phyloP scores from a whole-genome alignment of 1,139 yeast species.

The Zygosaccharomyces sapae region DNA sequence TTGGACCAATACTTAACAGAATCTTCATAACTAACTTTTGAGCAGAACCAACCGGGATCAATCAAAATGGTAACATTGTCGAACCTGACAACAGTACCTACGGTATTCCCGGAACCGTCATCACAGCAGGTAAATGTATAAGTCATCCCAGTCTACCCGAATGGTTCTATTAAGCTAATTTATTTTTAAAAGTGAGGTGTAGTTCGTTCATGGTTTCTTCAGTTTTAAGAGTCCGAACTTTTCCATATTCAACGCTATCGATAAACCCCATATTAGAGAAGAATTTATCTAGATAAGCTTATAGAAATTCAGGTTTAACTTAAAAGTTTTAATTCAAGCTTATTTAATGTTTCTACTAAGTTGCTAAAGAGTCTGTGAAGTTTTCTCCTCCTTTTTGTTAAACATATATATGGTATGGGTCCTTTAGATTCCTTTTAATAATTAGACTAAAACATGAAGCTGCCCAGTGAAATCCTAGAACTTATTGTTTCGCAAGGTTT shows the following conservation, averaged over 20 bases:
- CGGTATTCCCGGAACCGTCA: conserved; percentile 31
- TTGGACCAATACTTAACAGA: conserved; percentile 41
- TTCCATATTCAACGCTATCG: neutral
- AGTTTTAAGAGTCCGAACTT: conserved; percentile 1
- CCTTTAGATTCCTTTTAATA: neutral
- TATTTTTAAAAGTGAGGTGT: neutral
- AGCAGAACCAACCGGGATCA: conserved; percentile 73
- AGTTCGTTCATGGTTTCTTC: no score
- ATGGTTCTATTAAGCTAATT: neutral
- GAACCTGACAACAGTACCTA: conserved; percentile 38
- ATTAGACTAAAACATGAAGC: conserved; percentile 10
- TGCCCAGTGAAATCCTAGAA: conserved; percentile 19
- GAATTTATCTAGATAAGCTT: neutral
- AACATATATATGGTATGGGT: neutral
- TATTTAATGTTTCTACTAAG: neutral
- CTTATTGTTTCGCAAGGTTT: conserved; percentile 17
- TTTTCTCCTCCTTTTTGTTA: neutral
- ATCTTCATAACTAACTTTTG: conserved; percentile 27
- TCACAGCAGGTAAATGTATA: conserved; percentile 31
- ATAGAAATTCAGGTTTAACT: neutral
- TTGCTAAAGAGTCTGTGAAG: neutral
- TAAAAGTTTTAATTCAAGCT: neutral
- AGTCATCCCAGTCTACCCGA: conserved; percentile 23
- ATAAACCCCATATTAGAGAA: neutral
- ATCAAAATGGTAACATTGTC: conserved; percentile 52